These are phyloP conservation scores for Halenospora varia DNA, from an alignment of 495 filamentous ascomycete species.

Conservation along the genomic window DNA sequence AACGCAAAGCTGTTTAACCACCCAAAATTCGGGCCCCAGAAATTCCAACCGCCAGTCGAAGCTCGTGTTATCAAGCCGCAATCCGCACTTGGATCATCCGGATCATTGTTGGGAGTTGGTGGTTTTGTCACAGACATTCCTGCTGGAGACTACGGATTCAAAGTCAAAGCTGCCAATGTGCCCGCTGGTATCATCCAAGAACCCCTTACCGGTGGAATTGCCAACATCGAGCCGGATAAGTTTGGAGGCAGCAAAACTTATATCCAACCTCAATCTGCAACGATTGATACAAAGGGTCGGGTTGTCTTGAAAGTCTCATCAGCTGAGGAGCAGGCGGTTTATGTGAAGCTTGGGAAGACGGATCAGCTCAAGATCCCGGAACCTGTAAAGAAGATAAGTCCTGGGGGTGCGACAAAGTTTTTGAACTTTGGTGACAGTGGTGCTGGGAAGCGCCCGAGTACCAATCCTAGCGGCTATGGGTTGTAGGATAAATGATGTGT, in stretches of 20 bases:
- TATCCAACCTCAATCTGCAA: slow-evolving; percentile 52
- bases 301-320: slow-evolving; percentile 47
- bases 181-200: not conserved
- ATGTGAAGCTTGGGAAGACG: slow-evolving; percentile 45
- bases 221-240: slow-evolving; percentile 52
- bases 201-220: slow-evolving; percentile 30
- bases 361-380: slow-evolving; percentile 8
- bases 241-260: slow-evolving; percentile 65
- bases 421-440: no score
- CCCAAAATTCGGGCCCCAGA: slow-evolving; percentile 75
- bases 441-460: no score
- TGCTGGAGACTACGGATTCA: slow-evolving; percentile 26
- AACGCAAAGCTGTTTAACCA: slow-evolving; percentile 70
- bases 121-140: slow-evolving; percentile 40
- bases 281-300: slow-evolving; percentile 55
- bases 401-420: not conserved
- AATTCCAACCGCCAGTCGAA: slow-evolving; percentile 53
- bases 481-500: no score
- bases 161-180: not conserved
- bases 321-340: slow-evolving; percentile 38
- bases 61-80: slow-evolving; percentile 61
- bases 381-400: not conserved
- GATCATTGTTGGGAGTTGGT: slow-evolving; percentile 40
- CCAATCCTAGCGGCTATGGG: no score
- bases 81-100: slow-evolving; percentile 16